Evolutionary conservation across 108 stramenopile genomes (phyloP), one percentile per base, ranked within the genome.

Genomic region (Bacterosira constricta): DNA sequence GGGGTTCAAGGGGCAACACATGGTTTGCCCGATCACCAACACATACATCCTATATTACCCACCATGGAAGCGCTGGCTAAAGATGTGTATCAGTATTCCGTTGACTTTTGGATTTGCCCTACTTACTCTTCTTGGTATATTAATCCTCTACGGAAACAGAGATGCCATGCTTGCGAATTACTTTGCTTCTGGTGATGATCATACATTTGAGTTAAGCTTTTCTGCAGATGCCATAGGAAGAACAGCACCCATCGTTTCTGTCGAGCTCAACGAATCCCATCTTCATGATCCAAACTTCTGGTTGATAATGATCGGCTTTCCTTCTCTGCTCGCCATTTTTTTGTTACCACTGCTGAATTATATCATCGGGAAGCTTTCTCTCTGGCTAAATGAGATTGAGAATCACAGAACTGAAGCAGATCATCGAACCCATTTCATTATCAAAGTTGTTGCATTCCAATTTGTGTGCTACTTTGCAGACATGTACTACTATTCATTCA

Each of bases 401-500:
- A 99, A 99, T 79, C 94, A 98, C 66, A 80, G 96, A 57, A 98
- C 97, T 4, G 96, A 98, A 58, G 93, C 87, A 38, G 80, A 88
- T 32, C 98, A 96, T 75, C 83, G 96, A 52, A 95, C 97, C 41
- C 75, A 87, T 66, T 81, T 98, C 77, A 98, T 99, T 63, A 90
- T 96, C 81, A 99, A 99, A 81, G 97, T 98, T 4, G 97, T 99
- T 77, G 83, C 95, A 52, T 99, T 99, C 73, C 94, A 97, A 34
- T 98, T 98, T 59, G 96, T 98, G 13, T 97, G 97, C 85, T 96
- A 96, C 69, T 98, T 97, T 83, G 94, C 96, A 4, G 92, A 95
- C 15, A 85, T 98, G 13, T 97, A 96, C 69, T 99, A 98, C 83
- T 97, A 98, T 66, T 91, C 96, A 30, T 98, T 95, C 61, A 66